These are phyloP conservation scores for Solanum hybrid DNA, from an alignment of 305 asterid species.

Conservation along the genomic window DNA sequence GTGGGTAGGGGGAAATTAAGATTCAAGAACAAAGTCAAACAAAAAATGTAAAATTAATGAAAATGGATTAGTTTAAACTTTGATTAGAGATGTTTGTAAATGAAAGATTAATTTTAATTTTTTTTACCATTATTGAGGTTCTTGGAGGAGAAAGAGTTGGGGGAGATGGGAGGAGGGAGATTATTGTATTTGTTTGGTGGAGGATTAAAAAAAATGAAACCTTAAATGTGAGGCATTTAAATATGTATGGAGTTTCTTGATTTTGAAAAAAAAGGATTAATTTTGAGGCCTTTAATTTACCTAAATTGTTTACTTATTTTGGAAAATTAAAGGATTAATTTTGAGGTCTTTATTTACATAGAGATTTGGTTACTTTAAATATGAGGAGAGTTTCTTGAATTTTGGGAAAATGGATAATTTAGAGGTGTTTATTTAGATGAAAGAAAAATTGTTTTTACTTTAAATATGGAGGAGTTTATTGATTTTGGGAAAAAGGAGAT, in stretches of 20 bases:
- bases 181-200: background rate
- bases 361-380: background rate
- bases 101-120: background rate
- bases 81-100: background rate
- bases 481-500: background rate
- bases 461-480: background rate
- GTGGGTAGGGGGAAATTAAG: background rate
- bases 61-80: constrained; percentile 1
- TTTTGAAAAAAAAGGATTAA: background rate
- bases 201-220: background rate
- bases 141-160: background rate
- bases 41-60: constrained; percentile 9
- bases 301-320: background rate
- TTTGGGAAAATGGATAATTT: background rate
- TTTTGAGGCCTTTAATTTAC: background rate
- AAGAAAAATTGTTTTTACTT: background rate
- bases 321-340: background rate
- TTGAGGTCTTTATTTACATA: background rate
- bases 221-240: background rate
- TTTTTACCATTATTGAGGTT: background rate
- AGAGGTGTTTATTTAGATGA: background rate
- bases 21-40: background rate
- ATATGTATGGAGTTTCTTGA: background rate
- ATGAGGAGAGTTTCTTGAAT: background rate
- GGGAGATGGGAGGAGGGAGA: constrained; percentile 3